A percentile compares a stretch with the other conserved stretches of the same genome.
Conservation (phyloP, 176 grass and related monocot species). For the Zea mays region DNA sequence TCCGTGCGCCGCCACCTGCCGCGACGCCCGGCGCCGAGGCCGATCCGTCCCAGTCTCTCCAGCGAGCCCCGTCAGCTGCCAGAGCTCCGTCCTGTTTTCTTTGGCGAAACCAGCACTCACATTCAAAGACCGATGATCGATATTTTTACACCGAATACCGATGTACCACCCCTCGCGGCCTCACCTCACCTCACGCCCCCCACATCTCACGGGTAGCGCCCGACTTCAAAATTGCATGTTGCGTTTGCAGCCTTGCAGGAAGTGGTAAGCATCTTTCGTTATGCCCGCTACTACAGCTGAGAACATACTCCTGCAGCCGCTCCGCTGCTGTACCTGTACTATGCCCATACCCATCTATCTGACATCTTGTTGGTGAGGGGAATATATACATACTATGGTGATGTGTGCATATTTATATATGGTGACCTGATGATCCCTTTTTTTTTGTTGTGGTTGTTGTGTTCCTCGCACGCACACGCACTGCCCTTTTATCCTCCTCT, state of each 20-base stretch:
- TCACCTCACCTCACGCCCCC: neutral
- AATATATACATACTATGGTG: neutral
- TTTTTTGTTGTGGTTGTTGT: neutral
- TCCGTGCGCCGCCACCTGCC: conserved; percentile 22
- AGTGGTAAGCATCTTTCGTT: conserved; percentile 31
- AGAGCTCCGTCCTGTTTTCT: neutral
- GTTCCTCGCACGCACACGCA: no score
- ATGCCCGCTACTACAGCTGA: conserved; percentile 8
- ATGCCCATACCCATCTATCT: neutral
- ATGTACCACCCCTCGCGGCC: neutral
- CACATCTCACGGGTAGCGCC: no score
- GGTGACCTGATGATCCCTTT: neutral
- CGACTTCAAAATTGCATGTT: neutral
- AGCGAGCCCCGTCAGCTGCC: neutral
- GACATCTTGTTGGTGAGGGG: neutral
- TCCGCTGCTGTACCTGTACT: neutral
- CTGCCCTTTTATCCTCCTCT: neutral
- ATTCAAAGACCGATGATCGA: neutral
- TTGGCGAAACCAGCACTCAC: neutral
- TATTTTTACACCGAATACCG: conserved; percentile 3
- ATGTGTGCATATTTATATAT: neutral
- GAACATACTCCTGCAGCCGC: neutral
- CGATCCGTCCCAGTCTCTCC: neutral
- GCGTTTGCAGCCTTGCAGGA: conserved; percentile 1
- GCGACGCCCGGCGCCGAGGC: neutral